phyloP scores from a whole-genome alignment of 192 early-diverging fungal genomes.

The Coemansia javaensis region DNA sequence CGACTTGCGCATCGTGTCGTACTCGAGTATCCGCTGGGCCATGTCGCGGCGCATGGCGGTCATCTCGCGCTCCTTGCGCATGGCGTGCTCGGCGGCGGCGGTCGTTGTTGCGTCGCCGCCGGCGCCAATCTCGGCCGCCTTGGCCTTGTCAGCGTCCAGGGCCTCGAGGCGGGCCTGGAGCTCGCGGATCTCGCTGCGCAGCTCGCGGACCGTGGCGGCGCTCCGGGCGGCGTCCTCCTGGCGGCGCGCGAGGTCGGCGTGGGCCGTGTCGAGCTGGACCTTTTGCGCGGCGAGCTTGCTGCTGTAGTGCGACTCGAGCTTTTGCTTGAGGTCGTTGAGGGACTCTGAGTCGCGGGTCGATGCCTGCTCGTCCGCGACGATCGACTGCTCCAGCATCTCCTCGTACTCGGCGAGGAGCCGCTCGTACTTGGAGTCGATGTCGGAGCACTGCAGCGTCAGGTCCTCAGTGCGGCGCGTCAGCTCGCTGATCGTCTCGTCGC shows the following conservation, averaged over 20 bases:
- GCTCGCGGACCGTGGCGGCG: constrained; percentile 44
- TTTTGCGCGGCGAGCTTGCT: constrained; percentile 73
- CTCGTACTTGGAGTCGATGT: constrained; percentile 44
- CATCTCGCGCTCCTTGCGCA: constrained; percentile 55
- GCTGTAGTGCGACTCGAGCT: constrained; percentile 81
- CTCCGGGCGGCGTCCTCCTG: constrained; percentile 60
- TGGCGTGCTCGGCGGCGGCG: constrained; percentile 43
- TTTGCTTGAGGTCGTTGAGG: constrained; percentile 74
- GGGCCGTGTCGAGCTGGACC: constrained; percentile 55
- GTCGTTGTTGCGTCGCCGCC: constrained; percentile 30
- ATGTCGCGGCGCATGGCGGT: constrained; percentile 48
- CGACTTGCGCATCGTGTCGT: constrained; percentile 97
- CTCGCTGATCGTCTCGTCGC: constrained; percentile 13
- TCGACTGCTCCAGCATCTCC: constrained; percentile 52
- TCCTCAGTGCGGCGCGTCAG: constrained; percentile 13
- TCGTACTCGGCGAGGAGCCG: constrained; percentile 49
- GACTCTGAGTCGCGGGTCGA: constrained; percentile 55
- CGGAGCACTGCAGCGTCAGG: constrained; percentile 12
- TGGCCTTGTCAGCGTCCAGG: constrained; percentile 28
- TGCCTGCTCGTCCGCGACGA: constrained; percentile 49
- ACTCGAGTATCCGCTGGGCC: constrained; percentile 77
- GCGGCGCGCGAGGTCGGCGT: constrained; percentile 49
- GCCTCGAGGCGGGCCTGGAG: constrained; percentile 25
- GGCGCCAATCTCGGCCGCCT: constrained; percentile 7
- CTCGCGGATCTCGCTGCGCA: constrained; percentile 45